Evolutionary conservation across 148 eudicot genomes (phyloP).

Genomic region (Persicaria maculosa): DNA sequence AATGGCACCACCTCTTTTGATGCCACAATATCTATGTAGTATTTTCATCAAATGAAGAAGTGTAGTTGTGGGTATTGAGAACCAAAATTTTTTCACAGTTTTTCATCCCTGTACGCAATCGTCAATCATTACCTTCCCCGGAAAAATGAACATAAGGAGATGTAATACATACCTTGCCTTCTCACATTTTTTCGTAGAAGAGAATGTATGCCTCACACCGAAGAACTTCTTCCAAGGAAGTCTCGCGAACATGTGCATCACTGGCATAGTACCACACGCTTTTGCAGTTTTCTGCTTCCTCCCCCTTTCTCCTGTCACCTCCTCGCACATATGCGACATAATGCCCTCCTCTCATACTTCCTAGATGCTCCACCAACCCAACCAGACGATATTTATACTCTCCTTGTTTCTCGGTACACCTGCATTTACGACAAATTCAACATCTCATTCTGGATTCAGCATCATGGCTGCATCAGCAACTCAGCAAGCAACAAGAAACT

Average conservation of each 20-base stretch:
- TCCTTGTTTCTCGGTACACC: conserved; percentile 36
- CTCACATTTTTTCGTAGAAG: conserved; percentile 58
- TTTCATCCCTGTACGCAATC: conserved; percentile 1
- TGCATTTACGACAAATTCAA: conserved; percentile 18
- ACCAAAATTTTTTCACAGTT: neutral
- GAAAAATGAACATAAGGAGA: neutral
- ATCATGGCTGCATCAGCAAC: neutral
- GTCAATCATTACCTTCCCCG: neutral
- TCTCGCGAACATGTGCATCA: conserved; percentile 57
- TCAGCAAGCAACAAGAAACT: no score
- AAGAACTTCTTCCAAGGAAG: conserved; percentile 66
- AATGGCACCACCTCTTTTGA: no score
- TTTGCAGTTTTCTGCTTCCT: conserved; percentile 20
- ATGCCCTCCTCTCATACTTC: conserved; percentile 84
- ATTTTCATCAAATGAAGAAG: conserved; percentile 10
- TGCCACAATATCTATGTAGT: neutral
- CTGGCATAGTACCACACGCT: conserved; percentile 72
- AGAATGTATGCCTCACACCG: conserved; percentile 73
- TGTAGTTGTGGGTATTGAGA: neutral
- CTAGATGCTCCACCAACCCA: conserved; percentile 86
- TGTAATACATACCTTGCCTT: neutral
- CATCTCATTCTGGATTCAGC: neutral
- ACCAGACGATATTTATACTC: conserved; percentile 43
- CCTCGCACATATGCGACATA: conserved; percentile 82
- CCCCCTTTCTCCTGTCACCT: conserved; percentile 21